Evolutionary conservation across 176 grass and related monocot species (phyloP).

Genomic region (Cenchrus purpureus): DNA sequence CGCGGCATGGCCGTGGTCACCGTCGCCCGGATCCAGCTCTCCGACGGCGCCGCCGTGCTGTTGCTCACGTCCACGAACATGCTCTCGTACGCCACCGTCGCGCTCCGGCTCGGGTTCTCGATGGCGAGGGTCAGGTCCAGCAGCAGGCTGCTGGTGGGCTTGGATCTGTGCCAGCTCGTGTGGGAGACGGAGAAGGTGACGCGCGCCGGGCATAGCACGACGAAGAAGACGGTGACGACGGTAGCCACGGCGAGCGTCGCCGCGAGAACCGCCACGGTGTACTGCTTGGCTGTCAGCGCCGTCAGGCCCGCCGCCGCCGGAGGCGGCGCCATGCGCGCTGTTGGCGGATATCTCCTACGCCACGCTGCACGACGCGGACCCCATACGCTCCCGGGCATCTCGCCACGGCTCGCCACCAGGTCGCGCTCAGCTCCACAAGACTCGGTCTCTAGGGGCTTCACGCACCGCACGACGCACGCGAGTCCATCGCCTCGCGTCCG

Average conservation of each 20-base stretch:
- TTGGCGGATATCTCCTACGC: too few species aligned
- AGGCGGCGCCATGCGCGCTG: not conserved
- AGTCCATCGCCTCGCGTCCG: too few species aligned
- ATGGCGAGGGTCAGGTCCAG: not conserved
- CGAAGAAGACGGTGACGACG: not conserved
- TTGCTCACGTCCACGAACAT: conserved; percentile 17
- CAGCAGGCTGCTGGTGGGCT: not conserved
- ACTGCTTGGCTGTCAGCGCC: not conserved
- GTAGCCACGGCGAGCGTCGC: not conserved
- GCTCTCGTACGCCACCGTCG: not conserved
- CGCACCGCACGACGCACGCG: too few species aligned
- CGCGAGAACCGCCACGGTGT: not conserved
- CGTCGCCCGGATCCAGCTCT: not conserved
- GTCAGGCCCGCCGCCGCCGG: not conserved
- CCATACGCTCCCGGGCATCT: too few species aligned
- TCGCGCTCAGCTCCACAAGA: too few species aligned
- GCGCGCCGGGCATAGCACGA: not conserved
- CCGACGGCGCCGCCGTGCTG: not conserved
- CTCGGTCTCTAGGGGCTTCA: too few species aligned
- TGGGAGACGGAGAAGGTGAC: not conserved
- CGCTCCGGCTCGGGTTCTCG: not conserved
- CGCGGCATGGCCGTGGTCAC: not conserved
- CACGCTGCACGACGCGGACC: too few species aligned
- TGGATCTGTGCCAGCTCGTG: not conserved
- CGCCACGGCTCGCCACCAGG: too few species aligned